Evolutionary conservation across 2,329 filamentous ascomycete genomes (phyloP).

Genomic region (Aspergillus tubingensis): DNA sequence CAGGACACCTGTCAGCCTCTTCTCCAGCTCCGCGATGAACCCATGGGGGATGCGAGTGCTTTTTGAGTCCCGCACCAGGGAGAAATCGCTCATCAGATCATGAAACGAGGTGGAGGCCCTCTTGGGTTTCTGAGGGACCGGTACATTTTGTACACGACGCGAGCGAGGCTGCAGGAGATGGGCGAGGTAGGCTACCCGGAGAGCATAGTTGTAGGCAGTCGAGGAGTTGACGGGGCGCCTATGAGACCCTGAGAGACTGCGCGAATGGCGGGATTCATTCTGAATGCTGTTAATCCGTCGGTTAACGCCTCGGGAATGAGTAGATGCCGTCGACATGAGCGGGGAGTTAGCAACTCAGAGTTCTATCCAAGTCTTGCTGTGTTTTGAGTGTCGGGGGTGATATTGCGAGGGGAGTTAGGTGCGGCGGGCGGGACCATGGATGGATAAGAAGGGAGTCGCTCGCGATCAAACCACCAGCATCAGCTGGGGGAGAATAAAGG

Average conservation of each 20-base stretch:
- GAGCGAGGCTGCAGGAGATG: conserved; percentile 90
- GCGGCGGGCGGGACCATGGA: conserved; percentile 39
- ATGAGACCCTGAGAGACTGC: conserved; percentile 46
- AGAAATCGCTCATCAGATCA: conserved; percentile 88
- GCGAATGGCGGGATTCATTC: conserved; percentile 45
- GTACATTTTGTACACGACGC: conserved; percentile 84
- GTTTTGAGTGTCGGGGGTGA: conserved; percentile 15
- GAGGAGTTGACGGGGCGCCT: conserved; percentile 56
- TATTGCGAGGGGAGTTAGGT: conserved; percentile 18
- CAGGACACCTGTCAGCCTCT: conserved; percentile 77
- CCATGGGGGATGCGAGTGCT: conserved; percentile 71
- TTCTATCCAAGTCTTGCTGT: conserved; percentile 28
- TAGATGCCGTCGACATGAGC: conserved; percentile 52
- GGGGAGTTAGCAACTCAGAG: conserved; percentile 13
- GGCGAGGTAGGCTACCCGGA: conserved; percentile 86
- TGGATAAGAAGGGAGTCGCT: conserved; percentile 15
- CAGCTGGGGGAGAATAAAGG: conserved; percentile 12
- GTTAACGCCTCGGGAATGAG: conserved; percentile 47
- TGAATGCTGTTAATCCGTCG: conserved; percentile 51
- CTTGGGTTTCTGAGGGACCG: conserved; percentile 63
- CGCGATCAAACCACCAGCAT: conserved; percentile 29
- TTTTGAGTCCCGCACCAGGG: conserved; percentile 65
- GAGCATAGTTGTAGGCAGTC: conserved; percentile 87
- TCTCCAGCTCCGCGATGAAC: conserved; percentile 70
- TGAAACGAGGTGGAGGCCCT: conserved; percentile 72